These are phyloP conservation scores for Leersia perrieri DNA, from an alignment of 176 grass and related monocot genomes.

Conservation along the genomic window DNA sequence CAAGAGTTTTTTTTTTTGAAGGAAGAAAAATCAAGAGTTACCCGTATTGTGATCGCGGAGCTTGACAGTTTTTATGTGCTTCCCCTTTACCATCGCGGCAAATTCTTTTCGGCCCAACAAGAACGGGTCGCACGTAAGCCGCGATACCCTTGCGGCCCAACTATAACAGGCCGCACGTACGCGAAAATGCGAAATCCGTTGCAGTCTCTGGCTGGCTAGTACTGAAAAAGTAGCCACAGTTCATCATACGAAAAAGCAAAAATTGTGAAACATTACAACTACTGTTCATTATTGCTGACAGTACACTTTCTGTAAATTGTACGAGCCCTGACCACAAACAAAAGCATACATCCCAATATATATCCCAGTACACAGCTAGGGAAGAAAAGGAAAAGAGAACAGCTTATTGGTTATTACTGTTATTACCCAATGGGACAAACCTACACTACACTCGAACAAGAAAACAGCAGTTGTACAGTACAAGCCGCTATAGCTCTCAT, in stretches of 20 bases:
- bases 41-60: no score
- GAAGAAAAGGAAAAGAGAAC: not conserved
- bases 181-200: no score
- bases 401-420: slow-evolving; percentile 19
- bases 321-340: not conserved
- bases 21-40: no score
- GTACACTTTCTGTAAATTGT: not conserved
- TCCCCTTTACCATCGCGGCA: no score
- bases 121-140: no score
- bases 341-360: not conserved
- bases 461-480: not conserved
- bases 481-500: not conserved
- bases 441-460: slow-evolving; percentile 19
- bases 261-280: not conserved
- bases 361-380: not conserved
- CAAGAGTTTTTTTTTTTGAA: no score
- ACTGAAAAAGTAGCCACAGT: no score
- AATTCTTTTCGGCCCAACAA: no score
- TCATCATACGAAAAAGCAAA: not conserved
- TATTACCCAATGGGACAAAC: not conserved
- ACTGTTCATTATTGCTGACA: not conserved
- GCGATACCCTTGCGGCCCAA: no score
- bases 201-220: no score
- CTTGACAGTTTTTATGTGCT: no score
- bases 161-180: no score